Evolutionary conservation across 2,329 filamentous ascomycete species (phyloP).

Genomic region (Colletotrichum phormii): DNA sequence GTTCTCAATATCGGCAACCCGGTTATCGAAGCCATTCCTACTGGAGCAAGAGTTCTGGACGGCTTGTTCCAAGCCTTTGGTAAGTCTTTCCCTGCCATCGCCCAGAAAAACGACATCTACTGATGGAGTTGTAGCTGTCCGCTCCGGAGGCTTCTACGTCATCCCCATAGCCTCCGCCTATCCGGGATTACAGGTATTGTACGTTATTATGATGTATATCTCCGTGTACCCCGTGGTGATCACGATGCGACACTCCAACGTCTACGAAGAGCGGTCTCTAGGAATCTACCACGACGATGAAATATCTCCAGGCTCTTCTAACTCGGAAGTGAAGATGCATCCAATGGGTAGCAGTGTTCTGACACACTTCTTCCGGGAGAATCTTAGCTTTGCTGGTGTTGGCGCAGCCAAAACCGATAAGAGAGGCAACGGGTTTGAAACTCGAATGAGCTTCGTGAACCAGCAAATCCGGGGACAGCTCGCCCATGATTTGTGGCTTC

Average conservation of each 20-base stretch:
- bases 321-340: slow-evolving; percentile 38
- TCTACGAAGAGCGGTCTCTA: slow-evolving; percentile 77
- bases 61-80: slow-evolving; percentile 73
- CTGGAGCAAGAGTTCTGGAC: slow-evolving; percentile 67
- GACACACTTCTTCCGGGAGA: slow-evolving; percentile 34
- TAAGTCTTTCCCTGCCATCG: slow-evolving; percentile 42
- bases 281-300: slow-evolving; percentile 64
- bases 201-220: slow-evolving; percentile 76
- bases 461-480: slow-evolving; percentile 73
- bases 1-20: slow-evolving; percentile 73
- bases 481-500: slow-evolving; percentile 75
- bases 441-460: slow-evolving; percentile 60
- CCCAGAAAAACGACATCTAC: not conserved
- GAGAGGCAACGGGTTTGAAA: slow-evolving; percentile 42
- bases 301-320: no score
- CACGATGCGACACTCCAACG: slow-evolving; percentile 75
- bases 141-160: slow-evolving; percentile 75
- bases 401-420: slow-evolving; percentile 45
- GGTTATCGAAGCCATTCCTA: slow-evolving; percentile 62
- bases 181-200: slow-evolving; percentile 69
- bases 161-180: slow-evolving; percentile 68
- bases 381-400: slow-evolving; percentile 55
- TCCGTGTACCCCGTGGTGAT: slow-evolving; percentile 73
- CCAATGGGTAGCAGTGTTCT: slow-evolving; percentile 43
- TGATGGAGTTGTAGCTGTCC: slow-evolving; percentile 59